These are phyloP conservation scores for Dimargaris verticillata DNA, from an alignment of 192 early-diverging fungal genomes.

Conservation along the genomic window DNA sequence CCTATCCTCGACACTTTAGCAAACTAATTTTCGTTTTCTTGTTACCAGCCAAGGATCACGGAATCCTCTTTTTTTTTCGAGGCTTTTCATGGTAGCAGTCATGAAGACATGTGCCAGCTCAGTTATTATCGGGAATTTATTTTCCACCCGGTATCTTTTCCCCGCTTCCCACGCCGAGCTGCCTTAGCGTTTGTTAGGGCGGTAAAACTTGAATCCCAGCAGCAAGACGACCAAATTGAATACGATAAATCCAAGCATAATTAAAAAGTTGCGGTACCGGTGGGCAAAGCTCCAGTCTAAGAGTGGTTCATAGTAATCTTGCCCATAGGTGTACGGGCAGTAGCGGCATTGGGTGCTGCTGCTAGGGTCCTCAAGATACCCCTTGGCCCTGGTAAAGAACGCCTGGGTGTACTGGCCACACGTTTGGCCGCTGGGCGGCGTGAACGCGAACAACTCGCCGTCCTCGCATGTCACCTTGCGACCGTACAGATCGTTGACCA, in stretches of 20 bases:
- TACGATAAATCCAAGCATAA: constrained; percentile 33
- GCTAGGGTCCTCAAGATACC: constrained; percentile 37
- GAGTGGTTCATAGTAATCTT: constrained; percentile 31
- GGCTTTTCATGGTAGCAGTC: too few relatives aligned
- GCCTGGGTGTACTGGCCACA: constrained; percentile 40
- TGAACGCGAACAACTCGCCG: constrained; percentile 35
- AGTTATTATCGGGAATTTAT: too few relatives aligned
- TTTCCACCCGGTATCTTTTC: too few relatives aligned
- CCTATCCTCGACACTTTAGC: too few relatives aligned
- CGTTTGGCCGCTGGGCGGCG: constrained; percentile 34
- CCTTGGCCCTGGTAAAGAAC: constrained; percentile 32
- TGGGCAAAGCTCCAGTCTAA: constrained; percentile 36
- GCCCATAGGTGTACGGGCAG: constrained; percentile 35
- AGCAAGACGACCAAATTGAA: constrained; percentile 32
- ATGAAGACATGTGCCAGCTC: too few relatives aligned
- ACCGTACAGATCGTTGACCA: constrained; percentile 38
- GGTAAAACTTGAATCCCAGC: constrained; percentile 20
- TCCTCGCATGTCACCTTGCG: constrained; percentile 27
- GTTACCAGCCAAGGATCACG: too few relatives aligned
- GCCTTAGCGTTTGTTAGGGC: constrained; percentile 24
- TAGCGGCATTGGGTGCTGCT: constrained; percentile 41
- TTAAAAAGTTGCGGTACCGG: constrained; percentile 45
- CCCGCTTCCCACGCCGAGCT: too few relatives aligned
- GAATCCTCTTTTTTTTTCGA: too few relatives aligned
- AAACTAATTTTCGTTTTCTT: too few relatives aligned